Percentiles rank a stretch among this genome's conserved stretches.
phyloP scores from a whole-genome alignment of 352 stramenopile species.

The Phytopythium sindhum region DNA sequence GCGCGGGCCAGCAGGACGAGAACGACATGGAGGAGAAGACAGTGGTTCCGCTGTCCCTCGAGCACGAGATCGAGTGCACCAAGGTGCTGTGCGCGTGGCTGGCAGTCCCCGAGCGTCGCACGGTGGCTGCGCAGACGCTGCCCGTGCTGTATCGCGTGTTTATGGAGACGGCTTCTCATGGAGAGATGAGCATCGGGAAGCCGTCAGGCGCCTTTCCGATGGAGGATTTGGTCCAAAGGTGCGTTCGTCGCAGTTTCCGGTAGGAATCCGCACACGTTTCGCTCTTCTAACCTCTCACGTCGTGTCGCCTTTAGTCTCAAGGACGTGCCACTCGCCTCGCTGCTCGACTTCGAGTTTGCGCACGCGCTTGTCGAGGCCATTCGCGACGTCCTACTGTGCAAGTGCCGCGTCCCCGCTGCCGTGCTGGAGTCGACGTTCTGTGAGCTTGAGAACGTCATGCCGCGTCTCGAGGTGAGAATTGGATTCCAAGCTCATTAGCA shows the following conservation, averaged over 20 bases:
- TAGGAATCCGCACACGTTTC: background rate
- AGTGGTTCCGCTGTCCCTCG: constrained; percentile 12
- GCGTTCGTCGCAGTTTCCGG: constrained; percentile 6
- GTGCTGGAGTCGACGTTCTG: constrained; percentile 34
- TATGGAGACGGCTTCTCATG: constrained; percentile 13
- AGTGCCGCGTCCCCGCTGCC: constrained; percentile 21
- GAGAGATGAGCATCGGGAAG: constrained; percentile 17
- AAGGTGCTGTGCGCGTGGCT: constrained; percentile 44
- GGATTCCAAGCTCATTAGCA: background rate
- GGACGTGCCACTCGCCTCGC: constrained; percentile 21
- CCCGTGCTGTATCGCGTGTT: constrained; percentile 32
- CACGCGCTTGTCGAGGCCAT: constrained; percentile 49
- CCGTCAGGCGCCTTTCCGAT: constrained; percentile 21
- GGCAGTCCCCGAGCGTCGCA: constrained; percentile 15
- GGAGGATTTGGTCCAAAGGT: constrained; percentile 27
- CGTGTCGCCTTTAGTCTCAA: constrained; percentile 28
- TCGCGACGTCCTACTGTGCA: constrained; percentile 45
- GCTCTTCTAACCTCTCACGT: background rate
- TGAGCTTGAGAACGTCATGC: constrained; percentile 43
- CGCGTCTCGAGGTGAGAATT: constrained; percentile 46
- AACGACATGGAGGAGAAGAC: constrained; percentile 36
- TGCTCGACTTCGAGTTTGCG: constrained; percentile 58
- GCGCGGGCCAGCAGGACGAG: constrained; percentile 6
- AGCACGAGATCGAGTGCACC: constrained; percentile 33
- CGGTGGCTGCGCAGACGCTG: constrained; percentile 36